Conservation (phyloP, 495 filamentous ascomycete species). For the Trichodelitschia bisporula region DNA sequence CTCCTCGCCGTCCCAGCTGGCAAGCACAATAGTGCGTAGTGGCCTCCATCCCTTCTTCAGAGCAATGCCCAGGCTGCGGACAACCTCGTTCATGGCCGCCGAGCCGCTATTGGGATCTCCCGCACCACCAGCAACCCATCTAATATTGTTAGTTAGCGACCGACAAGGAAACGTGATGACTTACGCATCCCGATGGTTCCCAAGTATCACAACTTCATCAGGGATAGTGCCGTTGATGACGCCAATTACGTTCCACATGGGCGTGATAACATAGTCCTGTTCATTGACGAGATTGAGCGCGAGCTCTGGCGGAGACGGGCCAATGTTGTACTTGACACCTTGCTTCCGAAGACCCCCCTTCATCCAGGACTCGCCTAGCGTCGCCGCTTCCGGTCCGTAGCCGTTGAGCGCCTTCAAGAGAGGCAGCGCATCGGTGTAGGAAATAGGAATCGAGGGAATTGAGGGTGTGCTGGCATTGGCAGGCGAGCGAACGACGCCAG, state of each 20-base stretch:
- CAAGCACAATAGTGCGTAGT: slow-evolving; percentile 36
- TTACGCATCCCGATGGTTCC: slow-evolving; percentile 88
- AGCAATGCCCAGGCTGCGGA: slow-evolving; percentile 14
- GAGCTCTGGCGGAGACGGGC: slow-evolving; percentile 54
- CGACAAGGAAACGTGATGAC: too few species aligned
- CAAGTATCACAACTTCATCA: slow-evolving; percentile 74
- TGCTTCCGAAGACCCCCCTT: slow-evolving; percentile 54
- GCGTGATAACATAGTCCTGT: slow-evolving; percentile 73
- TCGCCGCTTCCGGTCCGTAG: slow-evolving; percentile 50
- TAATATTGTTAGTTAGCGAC: too few species aligned
- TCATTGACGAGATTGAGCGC: slow-evolving; percentile 65
- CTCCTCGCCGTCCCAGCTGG: slow-evolving; percentile 57
- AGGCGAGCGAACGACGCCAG: slow-evolving; percentile 56
- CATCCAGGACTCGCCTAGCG: slow-evolving; percentile 51
- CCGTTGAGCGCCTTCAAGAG: slow-evolving; percentile 76
- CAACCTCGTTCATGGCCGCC: slow-evolving; percentile 18
- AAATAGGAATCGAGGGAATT: slow-evolving; percentile 84
- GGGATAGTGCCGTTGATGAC: slow-evolving; percentile 75
- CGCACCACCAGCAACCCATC: slow-evolving; percentile 57
- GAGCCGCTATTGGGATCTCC: slow-evolving; percentile 21
- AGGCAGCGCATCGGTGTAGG: slow-evolving; percentile 64
- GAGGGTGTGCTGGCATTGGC: slow-evolving; percentile 42
- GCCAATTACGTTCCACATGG: slow-evolving; percentile 88
- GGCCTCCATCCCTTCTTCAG: slow-evolving; percentile 17
- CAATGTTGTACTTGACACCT: slow-evolving; percentile 76